Evolutionary conservation across 805 yeast species (phyloP), one percentile per base, ranked within the genome.

Genomic region (Ogataea corticis): DNA sequence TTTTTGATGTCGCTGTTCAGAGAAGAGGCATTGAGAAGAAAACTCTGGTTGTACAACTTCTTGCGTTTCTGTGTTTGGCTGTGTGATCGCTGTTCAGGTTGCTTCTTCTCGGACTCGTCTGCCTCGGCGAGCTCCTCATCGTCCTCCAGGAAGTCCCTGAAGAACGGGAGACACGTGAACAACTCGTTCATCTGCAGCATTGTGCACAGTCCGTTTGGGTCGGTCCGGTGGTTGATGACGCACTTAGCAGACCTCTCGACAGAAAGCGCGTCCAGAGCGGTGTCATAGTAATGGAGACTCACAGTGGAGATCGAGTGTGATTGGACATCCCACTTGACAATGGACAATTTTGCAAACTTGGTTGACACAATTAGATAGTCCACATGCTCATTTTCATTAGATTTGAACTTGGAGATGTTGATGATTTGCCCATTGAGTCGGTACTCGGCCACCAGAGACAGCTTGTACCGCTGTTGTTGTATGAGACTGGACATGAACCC

Each of bases 261-360:
- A 2, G 82, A 73, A 10, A 73, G 57, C 28, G 73, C 70, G 33
- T 75, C 75, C 41, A 89, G 70, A 19, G 79, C 79, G 35, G 80
- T 77, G 56, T 92, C 97, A 63, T 91, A 94, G 61, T 78, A 89
- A 67, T 94, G 99, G 41, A 94, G 69, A 41, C 96, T 86, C 1
- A 80, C 75, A 0, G 97, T 87, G 19, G 76, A 70, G n/a, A 92
- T 70, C 1, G 76, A 56, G 51, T 79, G 72, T n/a, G 56, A 60
- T 3, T 58, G 63, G 3, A 65, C 62, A 56, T 89, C 84, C 87
- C 96, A 94, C 44, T 75, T 73, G 23, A 92, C 65, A 14, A 91
- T 66, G 0, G 95, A 86, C 32, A 90, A 57, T 61, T 92, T 92
- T 25, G 97, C 96, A 41, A 69, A 70, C 48, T 81, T 78, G 10